Evolutionary conservation across 2,329 filamentous ascomycete genomes (phyloP), one percentile per base, ranked within the genome.

Genomic region (Aspergillus sp.): DNA sequence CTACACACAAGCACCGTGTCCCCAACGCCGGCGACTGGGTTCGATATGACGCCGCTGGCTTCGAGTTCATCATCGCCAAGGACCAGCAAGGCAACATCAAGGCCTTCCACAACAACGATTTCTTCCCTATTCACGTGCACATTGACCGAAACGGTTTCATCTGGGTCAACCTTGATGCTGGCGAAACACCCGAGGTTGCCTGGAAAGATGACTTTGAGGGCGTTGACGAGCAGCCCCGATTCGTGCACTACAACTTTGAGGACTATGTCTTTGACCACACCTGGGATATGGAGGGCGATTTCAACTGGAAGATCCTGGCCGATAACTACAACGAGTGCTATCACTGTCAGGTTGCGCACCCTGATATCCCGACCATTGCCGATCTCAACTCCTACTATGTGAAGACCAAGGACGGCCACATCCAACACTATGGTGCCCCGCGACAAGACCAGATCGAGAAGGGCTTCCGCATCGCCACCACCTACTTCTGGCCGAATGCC

Each of bases 291-390:
- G 70, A 78, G 39, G 75, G 73, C 1, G 70, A 75, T 29, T 79
- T 75, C 57, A 81, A 82, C 64, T 82, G 79, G 79, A 82, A 82
- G 65, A 75, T 76, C 13, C 59, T 81, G 30, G 73, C 75, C 11
- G 81, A 83, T 57, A 83, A 84, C 64, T 83, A 81, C 68, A 84
- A 84, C 58, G 79, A 64, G 40, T 82, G 78, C 58, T 83, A 82
- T 51, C 78, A 82, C 66, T 81, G 78, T 66, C 71, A 73, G 44
- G 75, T 73, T 0, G 72, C 76, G 2, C 78, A 81, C 52, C 78
- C 79, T 1, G 75, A 78, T 41, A 74, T 81, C 27, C 68, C 74
- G 5, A 65, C 66, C 31, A 67, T 81, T 8, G 71, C 77, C 37
- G 74, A 81, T 47, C 70, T 82, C 39, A 69, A 72, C 46, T 72